Base-by-base conservation (phyloP, 495 filamentous ascomycete species). In the Xanthoparmelia taractica region DNA sequence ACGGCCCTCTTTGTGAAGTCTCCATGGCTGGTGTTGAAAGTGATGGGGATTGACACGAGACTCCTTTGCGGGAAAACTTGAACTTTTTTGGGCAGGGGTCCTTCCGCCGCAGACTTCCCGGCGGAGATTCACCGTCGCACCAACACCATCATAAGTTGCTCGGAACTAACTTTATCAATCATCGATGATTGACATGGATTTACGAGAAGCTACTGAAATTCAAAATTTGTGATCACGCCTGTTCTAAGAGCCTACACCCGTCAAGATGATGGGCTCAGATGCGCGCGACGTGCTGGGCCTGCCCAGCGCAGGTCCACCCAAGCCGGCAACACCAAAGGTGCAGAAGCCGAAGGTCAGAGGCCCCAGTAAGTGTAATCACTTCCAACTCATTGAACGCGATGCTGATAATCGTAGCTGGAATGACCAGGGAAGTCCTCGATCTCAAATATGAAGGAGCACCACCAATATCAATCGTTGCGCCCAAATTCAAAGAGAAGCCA, bases 231-330 rank as follows among this genome's bases (percentile, higher is more conserved):
- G n/a, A 52, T 56, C 60, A 15, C 3, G 17, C n/a, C 15, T 17
- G 23, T 15, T 43, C 11, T 12, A 34, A 27, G 27, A 58, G 25
- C 11, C 36, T 10, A 23, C 20, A 20, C 40, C 29, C 33, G 18
- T 48, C 73, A 77, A 62, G 68, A 92, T 90, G 87, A 82, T 87
- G 69, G 79, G 78, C 68, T 90, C 89, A 54, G 91, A 96, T 82
- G 85, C 94, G 63, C 90, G 89, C 75, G 91, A 96, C 75, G 89
- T 96, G 73, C 86, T 96, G 74, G 68, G 66, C 25, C 78, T 95
- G 71, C 86, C 89, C 58, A 80, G 77, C 61, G 80, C 87, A 69
- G 84, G 82, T 65, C 76, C 82, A 66, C 76, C 82, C 47, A 79
- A 81, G 61, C 86, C 87, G 13, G 76, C 82, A 56, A 85, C 88